Conservation (phyloP, 2,329 filamentous ascomycete species). For the Paraconiothyrium brasiliense region DNA sequence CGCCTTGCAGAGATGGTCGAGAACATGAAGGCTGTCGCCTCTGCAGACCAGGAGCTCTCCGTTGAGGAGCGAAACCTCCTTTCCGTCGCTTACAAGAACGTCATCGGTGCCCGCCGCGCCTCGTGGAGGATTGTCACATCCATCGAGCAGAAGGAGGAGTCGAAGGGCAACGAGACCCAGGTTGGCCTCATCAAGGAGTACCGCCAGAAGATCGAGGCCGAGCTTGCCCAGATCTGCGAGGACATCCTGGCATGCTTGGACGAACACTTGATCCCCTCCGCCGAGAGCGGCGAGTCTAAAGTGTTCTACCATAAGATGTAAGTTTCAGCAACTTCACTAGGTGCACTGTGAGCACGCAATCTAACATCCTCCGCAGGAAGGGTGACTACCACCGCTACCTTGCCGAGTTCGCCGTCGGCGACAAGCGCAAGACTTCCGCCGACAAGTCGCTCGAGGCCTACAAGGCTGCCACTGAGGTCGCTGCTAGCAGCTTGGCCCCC, state of each 20-base stretch:
- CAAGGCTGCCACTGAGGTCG: slow-evolving; percentile 92
- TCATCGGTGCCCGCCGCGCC: slow-evolving; percentile 94
- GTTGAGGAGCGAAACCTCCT: slow-evolving; percentile 98
- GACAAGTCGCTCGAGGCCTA: slow-evolving; percentile 96
- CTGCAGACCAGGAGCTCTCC: slow-evolving; percentile 71
- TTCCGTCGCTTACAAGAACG: slow-evolving; percentile 99
- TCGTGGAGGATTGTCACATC: slow-evolving; percentile 99
- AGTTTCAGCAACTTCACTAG: slow-evolving; percentile 13
- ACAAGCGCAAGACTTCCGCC: slow-evolving; percentile 94
- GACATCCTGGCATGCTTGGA: slow-evolving; percentile 96
- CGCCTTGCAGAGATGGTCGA: slow-evolving; percentile 88
- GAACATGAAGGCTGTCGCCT: slow-evolving; percentile 99
- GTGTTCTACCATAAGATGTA: slow-evolving; percentile 99
- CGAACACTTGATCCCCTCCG: slow-evolving; percentile 91
- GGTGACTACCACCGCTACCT: slow-evolving; percentile 99
- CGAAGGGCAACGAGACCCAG: slow-evolving; percentile 94
- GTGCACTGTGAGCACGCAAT: background rate
- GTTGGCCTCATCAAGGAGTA: slow-evolving; percentile 96
- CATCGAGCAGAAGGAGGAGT: slow-evolving; percentile 99
- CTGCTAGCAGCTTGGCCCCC: slow-evolving; percentile 85
- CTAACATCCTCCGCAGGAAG: slow-evolving; percentile 73
- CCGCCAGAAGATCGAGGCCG: slow-evolving; percentile 96
- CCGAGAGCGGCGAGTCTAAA: slow-evolving; percentile 96
- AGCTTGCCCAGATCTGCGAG: slow-evolving; percentile 97
- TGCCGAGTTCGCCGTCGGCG: slow-evolving; percentile 92